Conservation (phyloP, 305 asterid species). For the Lippia alba region DNA sequence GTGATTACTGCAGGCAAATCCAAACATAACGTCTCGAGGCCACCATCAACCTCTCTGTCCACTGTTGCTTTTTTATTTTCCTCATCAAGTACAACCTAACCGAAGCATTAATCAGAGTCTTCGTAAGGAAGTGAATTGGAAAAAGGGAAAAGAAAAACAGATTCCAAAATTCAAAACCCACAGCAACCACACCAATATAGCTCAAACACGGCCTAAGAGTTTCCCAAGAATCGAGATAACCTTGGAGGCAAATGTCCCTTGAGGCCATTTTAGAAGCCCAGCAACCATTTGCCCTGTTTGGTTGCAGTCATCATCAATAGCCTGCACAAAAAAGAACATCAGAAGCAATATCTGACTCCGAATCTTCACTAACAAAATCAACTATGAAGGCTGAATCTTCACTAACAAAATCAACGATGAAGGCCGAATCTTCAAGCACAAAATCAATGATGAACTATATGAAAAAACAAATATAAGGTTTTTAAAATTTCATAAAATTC, state of each 20-base stretch:
- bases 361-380: neutral
- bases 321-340: slow-evolving; percentile 55
- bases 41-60: slow-evolving; percentile 96
- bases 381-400: too few species aligned
- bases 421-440: neutral
- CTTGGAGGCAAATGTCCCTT: slow-evolving; percentile 95
- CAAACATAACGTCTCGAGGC: slow-evolving; percentile 79
- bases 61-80: slow-evolving; percentile 67
- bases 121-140: neutral
- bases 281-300: slow-evolving; percentile 96
- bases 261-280: slow-evolving; percentile 95
- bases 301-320: slow-evolving; percentile 87
- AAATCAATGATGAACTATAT: too few species aligned
- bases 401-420: too few species aligned
- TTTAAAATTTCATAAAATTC: neutral
- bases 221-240: slow-evolving; percentile 39
- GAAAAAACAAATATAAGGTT: neutral
- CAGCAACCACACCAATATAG: too few species aligned
- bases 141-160: neutral
- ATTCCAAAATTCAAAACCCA: too few species aligned
- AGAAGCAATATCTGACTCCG: slow-evolving; percentile 34
- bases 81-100: slow-evolving; percentile 73
- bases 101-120: neutral
- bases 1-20: slow-evolving; percentile 91
- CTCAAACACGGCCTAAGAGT: neutral